phyloP scores from a whole-genome alignment of 2,329 filamentous ascomycete species.

The Cordyceps cateniannulata region DNA sequence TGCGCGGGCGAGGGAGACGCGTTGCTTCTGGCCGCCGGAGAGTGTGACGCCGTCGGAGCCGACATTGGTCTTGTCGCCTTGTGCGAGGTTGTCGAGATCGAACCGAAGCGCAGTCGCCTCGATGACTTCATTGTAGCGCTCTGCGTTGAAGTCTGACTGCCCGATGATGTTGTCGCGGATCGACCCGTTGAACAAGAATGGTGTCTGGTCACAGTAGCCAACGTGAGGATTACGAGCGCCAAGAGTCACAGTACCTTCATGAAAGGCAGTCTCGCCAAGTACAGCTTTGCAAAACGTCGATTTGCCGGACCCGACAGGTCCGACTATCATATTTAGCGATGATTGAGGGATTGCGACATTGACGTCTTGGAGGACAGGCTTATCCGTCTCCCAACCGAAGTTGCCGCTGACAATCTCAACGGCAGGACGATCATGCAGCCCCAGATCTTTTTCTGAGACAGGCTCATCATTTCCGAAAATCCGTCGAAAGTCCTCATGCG shows the following conservation, averaged over 20 bases:
- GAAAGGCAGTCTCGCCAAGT: not conserved
- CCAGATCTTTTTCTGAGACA: not conserved
- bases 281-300: conserved; percentile 1
- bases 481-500: conserved; percentile 10
- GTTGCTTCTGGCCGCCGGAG: conserved; percentile 32
- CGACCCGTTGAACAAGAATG: not conserved
- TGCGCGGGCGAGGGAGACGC: conserved; percentile 24
- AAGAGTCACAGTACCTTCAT: not conserved
- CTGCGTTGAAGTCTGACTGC: conserved; percentile 22
- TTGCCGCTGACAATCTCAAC: conserved; percentile 5
- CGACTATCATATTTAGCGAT: conserved; percentile 28
- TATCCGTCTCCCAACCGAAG: conserved; percentile 21
- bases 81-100: conserved; percentile 26
- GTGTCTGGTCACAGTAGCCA: not conserved
- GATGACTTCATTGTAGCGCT: conserved; percentile 29
- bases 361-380: conserved; percentile 17
- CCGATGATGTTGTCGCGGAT: conserved; percentile 30
- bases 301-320: conserved; percentile 29
- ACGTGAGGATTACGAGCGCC: not conserved
- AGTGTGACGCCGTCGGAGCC: conserved; percentile 36
- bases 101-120: conserved; percentile 26
- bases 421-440: not conserved
- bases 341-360: conserved; percentile 16
- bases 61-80: conserved; percentile 31
- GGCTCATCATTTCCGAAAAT: conserved; percentile 8